Base-by-base conservation (phyloP, 805 yeast genomes). In the Kurtzmaniella fragi region DNA sequence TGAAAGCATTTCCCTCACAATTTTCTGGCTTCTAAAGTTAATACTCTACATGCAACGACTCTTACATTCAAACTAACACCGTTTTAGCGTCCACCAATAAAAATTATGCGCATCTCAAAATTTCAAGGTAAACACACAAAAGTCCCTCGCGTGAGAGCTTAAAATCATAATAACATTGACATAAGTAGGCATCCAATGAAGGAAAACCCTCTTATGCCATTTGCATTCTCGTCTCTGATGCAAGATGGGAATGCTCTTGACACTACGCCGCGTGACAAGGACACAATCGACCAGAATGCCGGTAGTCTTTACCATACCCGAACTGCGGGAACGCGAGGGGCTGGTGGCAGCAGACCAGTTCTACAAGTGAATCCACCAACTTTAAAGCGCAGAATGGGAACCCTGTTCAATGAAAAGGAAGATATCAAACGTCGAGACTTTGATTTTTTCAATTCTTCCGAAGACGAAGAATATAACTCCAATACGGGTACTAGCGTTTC, bases 161-260 rank as follows among this genome's bases (percentile, higher is more conserved):
- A 6, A 11, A 32, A 15, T 11, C 4, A 8, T 15, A 32, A 25
- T 4, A 32, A 32, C 16, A 12, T 14, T 9, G 27, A 32, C n/a
- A 31, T 27, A 12, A 53, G n/a, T 53, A 56, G 58, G 52, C 16
- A 28, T 13, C 17, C n/a, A n/a, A 34, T 34, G 40, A 63, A 61
- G 39, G 45, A 59, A 31, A 63, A 59, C 39, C 71, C 68, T 1
- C 48, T 75, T 17, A 58, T 73, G n/a, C 80, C 81, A 4, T 68
- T 74, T 57, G 75, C 79, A 3, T 75, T 59, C 45, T 68, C 63
- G 42, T 54, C 62, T 8, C 50, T 64, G 2, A 63, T 74, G 2
- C 48, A 64, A 15, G 42, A 57, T 0, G 52, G 53, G 23, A 45
- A 53, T 10, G 61, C 68, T 0, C 47, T 73, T 14, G 59, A 63